phyloP scores from a whole-genome alignment of 148 eudicot species.

The Rhododendron vialii region DNA sequence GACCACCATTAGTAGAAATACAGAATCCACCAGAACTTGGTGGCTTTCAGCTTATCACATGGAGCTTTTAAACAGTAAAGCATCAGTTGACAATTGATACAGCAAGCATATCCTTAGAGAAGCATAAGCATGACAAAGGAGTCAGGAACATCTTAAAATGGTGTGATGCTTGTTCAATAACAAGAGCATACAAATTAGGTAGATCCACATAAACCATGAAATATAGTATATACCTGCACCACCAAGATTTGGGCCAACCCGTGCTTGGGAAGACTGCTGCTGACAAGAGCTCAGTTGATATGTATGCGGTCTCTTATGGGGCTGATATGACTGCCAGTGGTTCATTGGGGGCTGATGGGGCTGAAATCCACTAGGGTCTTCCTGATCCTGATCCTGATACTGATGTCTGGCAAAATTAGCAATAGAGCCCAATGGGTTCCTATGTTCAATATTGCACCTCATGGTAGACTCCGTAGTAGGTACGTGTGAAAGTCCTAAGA shows the following conservation, averaged over 20 bases:
- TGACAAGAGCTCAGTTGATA: conserved; percentile 9
- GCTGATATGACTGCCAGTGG: conserved; percentile 14
- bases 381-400: conserved; percentile 22
- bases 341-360: conserved; percentile 14
- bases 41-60: background rate
- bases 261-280: conserved; percentile 8
- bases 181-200: background rate
- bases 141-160: background rate
- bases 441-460: conserved; percentile 11
- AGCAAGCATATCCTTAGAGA: conserved; percentile 1
- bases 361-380: conserved; percentile 5
- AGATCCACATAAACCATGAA: background rate
- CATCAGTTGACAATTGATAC: background rate
- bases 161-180: background rate
- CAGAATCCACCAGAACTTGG: background rate
- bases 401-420: conserved; percentile 14
- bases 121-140: background rate
- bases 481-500: conserved; percentile 16
- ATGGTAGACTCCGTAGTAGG: conserved; percentile 15
- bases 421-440: conserved; percentile 8
- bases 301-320: conserved; percentile 8
- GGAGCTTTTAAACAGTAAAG: background rate
- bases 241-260: conserved; percentile 12
- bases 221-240: conserved; percentile 8
- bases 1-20: background rate